Conservation (phyloP, 345 rosid species). For the Ricinus communis region DNA sequence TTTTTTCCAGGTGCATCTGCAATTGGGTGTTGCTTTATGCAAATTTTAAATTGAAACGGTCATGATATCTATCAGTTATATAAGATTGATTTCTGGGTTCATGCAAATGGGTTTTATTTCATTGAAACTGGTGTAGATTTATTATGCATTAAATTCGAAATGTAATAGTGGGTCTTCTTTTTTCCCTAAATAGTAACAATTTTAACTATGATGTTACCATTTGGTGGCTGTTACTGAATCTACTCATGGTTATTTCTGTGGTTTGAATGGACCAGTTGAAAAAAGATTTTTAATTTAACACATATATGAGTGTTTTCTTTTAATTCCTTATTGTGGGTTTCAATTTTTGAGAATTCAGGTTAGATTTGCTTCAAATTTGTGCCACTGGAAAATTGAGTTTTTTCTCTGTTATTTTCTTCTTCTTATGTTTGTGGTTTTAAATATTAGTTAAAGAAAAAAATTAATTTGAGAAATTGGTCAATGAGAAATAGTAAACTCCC, state of each 20-base stretch:
- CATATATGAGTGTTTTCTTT: not conserved
- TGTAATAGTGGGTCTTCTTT: not conserved
- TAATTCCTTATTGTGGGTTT: not conserved
- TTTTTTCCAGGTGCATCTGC: not conserved
- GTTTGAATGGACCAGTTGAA: not conserved
- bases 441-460: too few species aligned
- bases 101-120: not conserved
- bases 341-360: not conserved
- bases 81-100: not conserved
- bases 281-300: too few species aligned
- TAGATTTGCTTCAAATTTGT: not conserved
- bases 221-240: slow-evolving; percentile 1
- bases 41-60: not conserved
- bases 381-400: not conserved
- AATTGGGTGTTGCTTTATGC: not conserved
- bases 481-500: too few species aligned
- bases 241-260: too few species aligned
- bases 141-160: not conserved
- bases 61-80: not conserved
- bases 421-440: too few species aligned
- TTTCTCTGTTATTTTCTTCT: too few species aligned
- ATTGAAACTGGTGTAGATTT: not conserved
- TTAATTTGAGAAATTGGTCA: too few species aligned
- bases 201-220: not conserved
- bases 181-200: too few species aligned